These are phyloP conservation scores for Colletotrichum tabaci DNA, from an alignment of 2,329 filamentous ascomycete genomes.

Conservation along the genomic window DNA sequence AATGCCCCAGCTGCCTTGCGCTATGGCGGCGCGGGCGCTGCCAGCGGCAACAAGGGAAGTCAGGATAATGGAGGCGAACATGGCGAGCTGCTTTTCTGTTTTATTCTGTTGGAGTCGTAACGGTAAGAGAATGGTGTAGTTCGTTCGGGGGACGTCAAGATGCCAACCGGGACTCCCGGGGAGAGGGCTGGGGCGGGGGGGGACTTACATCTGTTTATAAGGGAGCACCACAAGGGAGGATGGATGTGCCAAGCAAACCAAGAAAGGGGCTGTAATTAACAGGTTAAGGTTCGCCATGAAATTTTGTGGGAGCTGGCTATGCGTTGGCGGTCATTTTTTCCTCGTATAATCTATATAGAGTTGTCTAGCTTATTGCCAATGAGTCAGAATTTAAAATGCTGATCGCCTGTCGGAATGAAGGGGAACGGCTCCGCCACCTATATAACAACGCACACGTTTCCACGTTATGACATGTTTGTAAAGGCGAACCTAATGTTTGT, in stretches of 20 bases:
- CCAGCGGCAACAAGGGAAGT: slow-evolving; percentile 11
- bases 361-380: slow-evolving; percentile 1
- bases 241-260: too few species aligned
- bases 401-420: too few species aligned
- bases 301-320: not conserved
- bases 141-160: too few species aligned
- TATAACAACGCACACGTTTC: too few species aligned
- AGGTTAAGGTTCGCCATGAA: not conserved
- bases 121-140: not conserved
- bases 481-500: too few species aligned
- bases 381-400: slow-evolving; percentile 11
- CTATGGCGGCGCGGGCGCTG: slow-evolving; percentile 5
- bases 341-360: slow-evolving; percentile 29
- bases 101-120: not conserved
- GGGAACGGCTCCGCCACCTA: too few species aligned
- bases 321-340: not conserved
- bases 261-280: not conserved
- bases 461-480: too few species aligned
- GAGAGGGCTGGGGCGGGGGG: too few species aligned
- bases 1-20: slow-evolving; percentile 12
- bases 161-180: not conserved
- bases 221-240: too few species aligned
- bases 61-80: slow-evolving; percentile 7
- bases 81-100: not conserved
- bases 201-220: too few species aligned